These are phyloP conservation scores for Butyriboletus appendiculatus DNA, from an alignment of 1,284 basidiomycete genomes.

Conservation along the genomic window DNA sequence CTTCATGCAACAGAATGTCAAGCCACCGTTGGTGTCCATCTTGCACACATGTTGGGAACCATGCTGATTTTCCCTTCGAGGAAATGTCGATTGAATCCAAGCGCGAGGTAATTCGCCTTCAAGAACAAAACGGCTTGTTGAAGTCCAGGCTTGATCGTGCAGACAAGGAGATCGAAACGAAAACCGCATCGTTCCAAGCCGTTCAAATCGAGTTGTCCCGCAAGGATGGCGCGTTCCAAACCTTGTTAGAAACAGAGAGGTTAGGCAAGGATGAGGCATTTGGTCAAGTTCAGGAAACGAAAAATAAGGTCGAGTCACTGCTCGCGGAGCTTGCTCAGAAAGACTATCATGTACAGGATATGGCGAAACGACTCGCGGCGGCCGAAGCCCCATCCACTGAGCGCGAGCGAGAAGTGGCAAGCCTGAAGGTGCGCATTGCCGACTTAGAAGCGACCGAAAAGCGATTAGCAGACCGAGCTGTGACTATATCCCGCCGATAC, in stretches of 20 bases:
- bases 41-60: not conserved
- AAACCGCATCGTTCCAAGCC: constrained; percentile 10
- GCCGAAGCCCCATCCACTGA: constrained; percentile 23
- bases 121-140: constrained; percentile 26
- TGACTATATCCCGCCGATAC: constrained; percentile 39
- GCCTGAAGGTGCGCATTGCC: constrained; percentile 27
- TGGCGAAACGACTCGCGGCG: constrained; percentile 22
- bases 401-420: constrained; percentile 26
- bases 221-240: constrained; percentile 28
- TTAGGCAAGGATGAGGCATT: constrained; percentile 21
- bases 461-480: constrained; percentile 26
- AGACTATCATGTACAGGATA: constrained; percentile 21
- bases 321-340: constrained; percentile 24
- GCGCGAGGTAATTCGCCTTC: constrained; percentile 18
- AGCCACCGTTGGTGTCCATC: constrained; percentile 13
- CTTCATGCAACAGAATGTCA: constrained; percentile 20
- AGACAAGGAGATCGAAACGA: constrained; percentile 16
- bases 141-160: constrained; percentile 15
- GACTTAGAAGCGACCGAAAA: constrained; percentile 34
- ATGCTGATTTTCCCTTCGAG: constrained; percentile 16
- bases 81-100: constrained; percentile 17
- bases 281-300: constrained; percentile 19
- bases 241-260: constrained; percentile 27
- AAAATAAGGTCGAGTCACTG: constrained; percentile 25
- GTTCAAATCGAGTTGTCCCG: constrained; percentile 29